Conservation (phyloP, 2,329 filamentous ascomycete species). For the Apiospora aurea region DNA sequence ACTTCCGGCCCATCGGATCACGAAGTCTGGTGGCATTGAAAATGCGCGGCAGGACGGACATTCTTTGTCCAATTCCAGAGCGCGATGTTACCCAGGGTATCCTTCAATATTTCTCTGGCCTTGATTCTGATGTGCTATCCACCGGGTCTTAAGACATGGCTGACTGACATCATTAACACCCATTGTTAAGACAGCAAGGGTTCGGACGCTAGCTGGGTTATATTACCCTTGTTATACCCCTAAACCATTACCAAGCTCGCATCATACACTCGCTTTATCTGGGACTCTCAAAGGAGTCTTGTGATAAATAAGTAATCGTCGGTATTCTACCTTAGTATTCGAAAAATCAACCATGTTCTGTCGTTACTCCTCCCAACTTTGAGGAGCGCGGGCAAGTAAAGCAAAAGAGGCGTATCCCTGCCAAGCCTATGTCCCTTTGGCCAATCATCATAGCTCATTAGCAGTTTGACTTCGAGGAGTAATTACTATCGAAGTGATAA, state of each 20-base stretch:
- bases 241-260: neutral
- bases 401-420: neutral
- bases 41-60: neutral
- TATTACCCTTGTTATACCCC: constrained; percentile 11
- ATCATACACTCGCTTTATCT: neutral
- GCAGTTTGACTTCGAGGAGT: neutral
- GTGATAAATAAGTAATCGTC: no score
- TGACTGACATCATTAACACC: constrained; percentile 21
- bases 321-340: no score
- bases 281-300: neutral
- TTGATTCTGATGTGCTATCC: constrained; percentile 13
- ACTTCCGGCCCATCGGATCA: constrained; percentile 6
- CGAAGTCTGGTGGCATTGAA: neutral
- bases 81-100: constrained; percentile 18
- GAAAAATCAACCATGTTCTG: no score
- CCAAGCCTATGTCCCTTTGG: neutral
- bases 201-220: neutral
- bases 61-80: neutral
- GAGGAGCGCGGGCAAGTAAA: neutral
- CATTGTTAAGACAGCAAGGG: neutral
- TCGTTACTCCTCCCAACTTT: no score
- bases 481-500: no score
- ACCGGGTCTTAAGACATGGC: constrained; percentile 13
- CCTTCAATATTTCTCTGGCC: neutral
- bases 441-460: neutral